These are phyloP conservation scores for Podila epicladia DNA, from an alignment of 192 early-diverging fungal genomes.

Conservation along the genomic window DNA sequence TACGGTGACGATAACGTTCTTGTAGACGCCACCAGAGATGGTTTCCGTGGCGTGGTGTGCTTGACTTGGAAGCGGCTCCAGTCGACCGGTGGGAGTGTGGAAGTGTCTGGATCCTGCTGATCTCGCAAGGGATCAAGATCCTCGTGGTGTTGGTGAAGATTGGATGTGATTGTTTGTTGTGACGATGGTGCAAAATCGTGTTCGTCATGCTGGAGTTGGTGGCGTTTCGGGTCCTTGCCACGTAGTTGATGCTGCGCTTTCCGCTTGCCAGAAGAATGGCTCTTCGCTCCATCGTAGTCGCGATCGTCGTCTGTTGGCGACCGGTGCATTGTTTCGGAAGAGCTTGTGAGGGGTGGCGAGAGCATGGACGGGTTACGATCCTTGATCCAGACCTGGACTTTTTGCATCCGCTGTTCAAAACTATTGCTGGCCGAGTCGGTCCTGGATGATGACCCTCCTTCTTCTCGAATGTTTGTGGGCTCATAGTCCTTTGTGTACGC, in stretches of 20 bases:
- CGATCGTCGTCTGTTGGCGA: background rate
- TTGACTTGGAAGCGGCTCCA: conserved; percentile 27
- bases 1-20: background rate
- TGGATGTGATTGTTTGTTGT: background rate
- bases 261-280: conserved; percentile 5
- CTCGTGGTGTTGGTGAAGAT: background rate
- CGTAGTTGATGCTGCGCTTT: conserved; percentile 35
- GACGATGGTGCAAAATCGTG: background rate
- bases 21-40: background rate
- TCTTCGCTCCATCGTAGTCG: conserved; percentile 7
- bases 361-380: conserved; percentile 26
- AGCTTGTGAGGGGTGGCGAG: conserved; percentile 24
- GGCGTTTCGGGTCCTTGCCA: conserved; percentile 13
- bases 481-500: background rate
- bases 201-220: background rate
- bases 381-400: conserved; percentile 38
- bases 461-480: background rate
- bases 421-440: background rate
- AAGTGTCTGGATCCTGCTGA: conserved; percentile 6
- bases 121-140: conserved; percentile 14
- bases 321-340: conserved; percentile 12
- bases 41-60: background rate
- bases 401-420: conserved; percentile 38
- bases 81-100: conserved; percentile 12
- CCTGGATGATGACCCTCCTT: background rate